phyloP scores from a whole-genome alignment of 2,329 filamentous ascomycete species.

The Cercospora janseana region DNA sequence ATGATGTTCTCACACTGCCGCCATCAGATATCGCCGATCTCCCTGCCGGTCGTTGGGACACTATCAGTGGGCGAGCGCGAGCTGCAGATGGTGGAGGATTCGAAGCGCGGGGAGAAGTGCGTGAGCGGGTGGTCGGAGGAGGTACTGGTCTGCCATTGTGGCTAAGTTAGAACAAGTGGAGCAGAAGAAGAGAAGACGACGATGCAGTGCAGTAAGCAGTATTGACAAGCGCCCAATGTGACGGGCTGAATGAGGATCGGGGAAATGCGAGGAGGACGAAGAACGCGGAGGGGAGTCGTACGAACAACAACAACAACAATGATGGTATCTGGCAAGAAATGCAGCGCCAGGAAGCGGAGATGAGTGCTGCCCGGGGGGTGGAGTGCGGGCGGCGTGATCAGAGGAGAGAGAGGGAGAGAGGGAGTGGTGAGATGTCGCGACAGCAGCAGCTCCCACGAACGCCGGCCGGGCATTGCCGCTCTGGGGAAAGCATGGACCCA shows the following conservation, averaged over 20 bases:
- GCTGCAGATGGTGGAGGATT: neutral
- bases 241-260: conserved; percentile 3
- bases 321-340: conserved; percentile 25
- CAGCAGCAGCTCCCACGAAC: neutral
- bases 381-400: conserved; percentile 3
- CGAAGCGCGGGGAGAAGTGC: neutral
- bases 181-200: conserved; percentile 5
- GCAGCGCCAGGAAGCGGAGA: conserved; percentile 2
- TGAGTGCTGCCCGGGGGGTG: conserved; percentile 2
- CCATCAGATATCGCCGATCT: conserved; percentile 1
- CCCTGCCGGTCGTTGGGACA: neutral
- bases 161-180: conserved; percentile 12
- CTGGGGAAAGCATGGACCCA: conserved; percentile 2
- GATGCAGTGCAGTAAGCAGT: conserved; percentile 8
- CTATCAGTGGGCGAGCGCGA: neutral
- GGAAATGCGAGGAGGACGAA: conserved; percentile 10
- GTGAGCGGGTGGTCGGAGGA: neutral
- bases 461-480: neutral
- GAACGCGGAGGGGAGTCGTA: conserved; percentile 26
- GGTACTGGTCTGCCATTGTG: conserved; percentile 11
- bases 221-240: conserved; percentile 9
- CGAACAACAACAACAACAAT: conserved; percentile 37
- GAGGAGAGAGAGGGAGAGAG: conserved; percentile 1
- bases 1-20: conserved; percentile 14
- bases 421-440: neutral